phyloP scores from a whole-genome alignment of 2,329 filamentous ascomycete genomes.

The Cladosporium austrohemisphaericum region DNA sequence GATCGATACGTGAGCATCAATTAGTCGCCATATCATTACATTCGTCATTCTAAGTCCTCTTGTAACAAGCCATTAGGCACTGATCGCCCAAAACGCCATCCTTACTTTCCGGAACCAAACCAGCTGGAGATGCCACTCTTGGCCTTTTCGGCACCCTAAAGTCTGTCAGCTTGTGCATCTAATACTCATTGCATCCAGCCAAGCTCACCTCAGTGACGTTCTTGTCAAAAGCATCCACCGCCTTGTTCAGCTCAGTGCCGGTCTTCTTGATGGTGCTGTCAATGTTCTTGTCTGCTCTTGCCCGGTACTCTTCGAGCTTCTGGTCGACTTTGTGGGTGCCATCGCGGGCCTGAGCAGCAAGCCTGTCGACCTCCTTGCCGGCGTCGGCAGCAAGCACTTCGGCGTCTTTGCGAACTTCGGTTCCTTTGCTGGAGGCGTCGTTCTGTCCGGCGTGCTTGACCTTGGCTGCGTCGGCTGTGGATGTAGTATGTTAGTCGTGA shows the following conservation, averaged over 20 bases:
- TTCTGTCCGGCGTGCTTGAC: slow-evolving; percentile 64
- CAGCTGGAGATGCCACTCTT: slow-evolving; percentile 81
- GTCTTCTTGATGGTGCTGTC: slow-evolving; percentile 64
- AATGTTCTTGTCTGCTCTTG: slow-evolving; percentile 56
- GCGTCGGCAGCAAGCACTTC: slow-evolving; percentile 47
- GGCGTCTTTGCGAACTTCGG: slow-evolving; percentile 62
- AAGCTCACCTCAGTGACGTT: slow-evolving; percentile 55
- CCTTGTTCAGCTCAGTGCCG: slow-evolving; percentile 47
- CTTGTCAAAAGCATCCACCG: slow-evolving; percentile 74
- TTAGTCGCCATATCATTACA: slow-evolving; percentile 14
- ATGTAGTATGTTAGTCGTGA: background rate
- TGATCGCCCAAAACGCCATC: background rate
- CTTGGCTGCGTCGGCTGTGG: slow-evolving; percentile 69
- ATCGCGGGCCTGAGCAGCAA: slow-evolving; percentile 26
- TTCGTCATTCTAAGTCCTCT: slow-evolving; percentile 1
- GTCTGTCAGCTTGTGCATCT: slow-evolving; percentile 11
- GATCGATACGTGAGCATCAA: background rate
- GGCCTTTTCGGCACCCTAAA: slow-evolving; percentile 72
- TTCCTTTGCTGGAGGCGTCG: slow-evolving; percentile 60
- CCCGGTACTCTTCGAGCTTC: slow-evolving; percentile 22
- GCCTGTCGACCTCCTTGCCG: slow-evolving; percentile 51
- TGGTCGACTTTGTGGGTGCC: slow-evolving; percentile 22
- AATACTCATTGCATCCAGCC: slow-evolving; percentile 14
- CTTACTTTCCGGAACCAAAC: slow-evolving; percentile 57
- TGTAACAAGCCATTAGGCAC: background rate